Evolutionary conservation across 192 early-diverging fungal genomes (phyloP), one percentile per base, ranked within the genome.

Genomic region (Mortierella claussenii): DNA sequence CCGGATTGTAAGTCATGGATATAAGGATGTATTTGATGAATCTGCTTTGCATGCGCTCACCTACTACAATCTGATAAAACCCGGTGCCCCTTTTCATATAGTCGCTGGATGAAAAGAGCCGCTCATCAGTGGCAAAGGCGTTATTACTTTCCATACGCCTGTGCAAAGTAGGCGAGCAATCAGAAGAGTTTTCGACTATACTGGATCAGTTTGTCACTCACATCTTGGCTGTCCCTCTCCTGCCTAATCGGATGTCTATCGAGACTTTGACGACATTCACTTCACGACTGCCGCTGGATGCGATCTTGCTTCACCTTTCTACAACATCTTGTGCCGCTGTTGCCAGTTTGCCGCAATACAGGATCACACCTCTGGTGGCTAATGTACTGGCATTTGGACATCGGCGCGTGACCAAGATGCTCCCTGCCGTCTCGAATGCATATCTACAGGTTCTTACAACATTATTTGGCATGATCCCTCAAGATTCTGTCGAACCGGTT

Each of bases 171-270:
- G 23, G 37, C 4, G 40, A 63, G 21, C 43, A 55, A 13, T 33
- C 46, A 20, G 46, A 40, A 57, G 58, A 52, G 12, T 42, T 30
- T 24, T 30, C 34, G 15, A 18, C 31, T 3, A 36, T 55, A 12
- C 27, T 80, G 37, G 43, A 75, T 32, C 36, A 66, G 27, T 83
- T 89, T n/a, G 62, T 79, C 20, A 70, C 31, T 13, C 34, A 86
- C 31, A 82, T 90, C 45, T 50, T 90, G 24, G 79, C 86, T n/a
- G 67, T 90, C 7, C 79, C 84, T 23, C 31, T 71, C 20, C 45
- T 90, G 2, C 67, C 80, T 3, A 78, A 85, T 55, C 63, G 80
- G 11, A 79, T 89, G 37, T 75, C 78, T 8, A 70, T 79, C 20
- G 79, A 80, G 24, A 50, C 58, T 1, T 53, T 87, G n/a, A 54